Evolutionary conservation across 2,329 filamentous ascomycete species (phyloP).

Genomic region (Microsporum ferrugineum): DNA sequence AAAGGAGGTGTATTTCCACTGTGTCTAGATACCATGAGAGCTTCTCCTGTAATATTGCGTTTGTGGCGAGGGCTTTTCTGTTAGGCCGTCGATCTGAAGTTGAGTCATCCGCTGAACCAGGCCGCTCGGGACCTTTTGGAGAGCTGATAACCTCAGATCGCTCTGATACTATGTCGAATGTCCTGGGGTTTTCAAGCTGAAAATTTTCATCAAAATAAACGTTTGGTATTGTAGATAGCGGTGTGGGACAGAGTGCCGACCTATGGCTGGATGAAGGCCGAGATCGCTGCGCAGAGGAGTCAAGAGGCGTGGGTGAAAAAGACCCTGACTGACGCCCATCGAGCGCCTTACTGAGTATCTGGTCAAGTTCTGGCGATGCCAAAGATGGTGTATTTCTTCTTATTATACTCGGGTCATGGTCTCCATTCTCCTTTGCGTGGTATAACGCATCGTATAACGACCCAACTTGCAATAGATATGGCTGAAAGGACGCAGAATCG

Average conservation of each 20-base stretch:
- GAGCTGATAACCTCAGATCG: conserved; percentile 86
- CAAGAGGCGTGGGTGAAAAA: not conserved
- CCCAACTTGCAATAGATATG: conserved; percentile 77
- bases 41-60: conserved; percentile 95
- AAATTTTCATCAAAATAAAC: conserved; percentile 96
- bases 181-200: conserved; percentile 87
- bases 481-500: conserved; percentile 65
- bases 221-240: conserved; percentile 77
- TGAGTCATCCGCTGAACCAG: conserved; percentile 26
- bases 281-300: conserved; percentile 16
- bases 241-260: conserved; percentile 48
- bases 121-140: conserved; percentile 48
- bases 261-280: conserved; percentile 36
- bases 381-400: conserved; percentile 33
- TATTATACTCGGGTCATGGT: conserved; percentile 45
- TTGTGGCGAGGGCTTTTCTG: conserved; percentile 82
- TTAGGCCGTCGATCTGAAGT: conserved; percentile 15
- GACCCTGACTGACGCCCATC: conserved; percentile 31
- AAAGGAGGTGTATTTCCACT: conserved; percentile 91
- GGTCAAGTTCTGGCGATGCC: conserved; percentile 40
- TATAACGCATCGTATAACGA: conserved; percentile 81
- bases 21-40: conserved; percentile 99
- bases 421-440: conserved; percentile 65
- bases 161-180: conserved; percentile 93
- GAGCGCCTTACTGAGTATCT: conserved; percentile 35